These are phyloP conservation scores for Ceratobasidium sp. DNA, from an alignment of 1,284 basidiomycete genomes.

Conservation along the genomic window DNA sequence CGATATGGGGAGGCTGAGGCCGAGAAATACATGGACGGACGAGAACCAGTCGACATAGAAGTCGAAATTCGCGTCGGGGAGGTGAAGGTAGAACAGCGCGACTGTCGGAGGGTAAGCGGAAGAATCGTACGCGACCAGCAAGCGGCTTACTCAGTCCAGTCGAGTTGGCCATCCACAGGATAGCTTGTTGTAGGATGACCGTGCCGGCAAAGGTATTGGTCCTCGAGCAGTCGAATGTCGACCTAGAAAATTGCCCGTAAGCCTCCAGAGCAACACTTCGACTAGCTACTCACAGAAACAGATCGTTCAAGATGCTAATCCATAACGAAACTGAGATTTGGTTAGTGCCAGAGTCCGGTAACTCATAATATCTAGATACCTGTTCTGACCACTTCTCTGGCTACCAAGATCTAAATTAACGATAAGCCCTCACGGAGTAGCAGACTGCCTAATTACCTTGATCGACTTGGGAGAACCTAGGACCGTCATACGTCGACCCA, in stretches of 20 bases:
- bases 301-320: neutral
- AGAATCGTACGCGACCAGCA: neutral
- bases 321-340: neutral
- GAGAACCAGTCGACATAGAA: neutral
- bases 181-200: neutral
- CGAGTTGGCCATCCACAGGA: neutral
- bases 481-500: neutral
- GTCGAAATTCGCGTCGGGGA: neutral
- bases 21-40: neutral
- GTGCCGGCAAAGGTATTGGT: neutral
- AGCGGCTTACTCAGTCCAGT: neutral
- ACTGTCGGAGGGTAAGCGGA: neutral
- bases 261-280: neutral
- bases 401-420: too few relatives aligned
- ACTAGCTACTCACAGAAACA: neutral
- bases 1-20: neutral
- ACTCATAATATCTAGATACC: neutral
- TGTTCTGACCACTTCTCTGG: neutral
- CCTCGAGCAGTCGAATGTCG: conserved; percentile 5
- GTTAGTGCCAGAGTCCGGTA: neutral
- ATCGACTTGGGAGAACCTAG: neutral
- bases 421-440: too few relatives aligned
- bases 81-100: neutral
- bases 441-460: neutral
- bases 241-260: neutral